A percentile compares a stretch with the other conserved stretches of the same genome.
Evolutionary conservation across 1,139 yeast species (phyloP).

Genomic region (Taphrina deformans): DNA sequence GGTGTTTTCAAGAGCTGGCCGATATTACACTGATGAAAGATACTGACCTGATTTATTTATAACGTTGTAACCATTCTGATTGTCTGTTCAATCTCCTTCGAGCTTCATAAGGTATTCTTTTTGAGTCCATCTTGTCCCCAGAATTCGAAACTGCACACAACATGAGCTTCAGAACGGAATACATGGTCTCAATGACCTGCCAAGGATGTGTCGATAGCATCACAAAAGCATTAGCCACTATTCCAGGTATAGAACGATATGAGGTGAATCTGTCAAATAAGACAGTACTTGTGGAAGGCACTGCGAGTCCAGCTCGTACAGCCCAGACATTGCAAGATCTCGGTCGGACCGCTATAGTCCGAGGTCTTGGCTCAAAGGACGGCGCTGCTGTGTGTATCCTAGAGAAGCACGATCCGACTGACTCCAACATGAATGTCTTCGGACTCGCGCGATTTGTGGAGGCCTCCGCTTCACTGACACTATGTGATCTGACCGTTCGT

Average conservation of each 20-base stretch:
- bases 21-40: too few species aligned
- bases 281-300: slow-evolving; percentile 64
- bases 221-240: slow-evolving; percentile 52
- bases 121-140: not conserved
- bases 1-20: too few species aligned
- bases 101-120: not conserved
- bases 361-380: slow-evolving; percentile 87
- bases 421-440: slow-evolving; percentile 62
- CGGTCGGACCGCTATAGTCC: slow-evolving; percentile 84
- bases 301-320: slow-evolving; percentile 67
- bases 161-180: slow-evolving; percentile 53
- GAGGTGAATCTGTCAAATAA: slow-evolving; percentile 58
- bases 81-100: too few species aligned
- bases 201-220: slow-evolving; percentile 66
- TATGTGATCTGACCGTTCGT: slow-evolving; percentile 75
- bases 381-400: slow-evolving; percentile 90
- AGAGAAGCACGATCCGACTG: slow-evolving; percentile 63
- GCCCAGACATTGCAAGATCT: slow-evolving; percentile 64
- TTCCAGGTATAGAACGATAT: slow-evolving; percentile 52
- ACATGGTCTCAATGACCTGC: slow-evolving; percentile 79
- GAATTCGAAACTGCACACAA: not conserved
- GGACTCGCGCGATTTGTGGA: slow-evolving; percentile 89
- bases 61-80: too few species aligned
- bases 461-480: slow-evolving; percentile 52
- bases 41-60: too few species aligned